These are phyloP conservation scores for Gymnopilus dilepis DNA, from an alignment of 768 basidiomycete genomes.

Conservation along the genomic window DNA sequence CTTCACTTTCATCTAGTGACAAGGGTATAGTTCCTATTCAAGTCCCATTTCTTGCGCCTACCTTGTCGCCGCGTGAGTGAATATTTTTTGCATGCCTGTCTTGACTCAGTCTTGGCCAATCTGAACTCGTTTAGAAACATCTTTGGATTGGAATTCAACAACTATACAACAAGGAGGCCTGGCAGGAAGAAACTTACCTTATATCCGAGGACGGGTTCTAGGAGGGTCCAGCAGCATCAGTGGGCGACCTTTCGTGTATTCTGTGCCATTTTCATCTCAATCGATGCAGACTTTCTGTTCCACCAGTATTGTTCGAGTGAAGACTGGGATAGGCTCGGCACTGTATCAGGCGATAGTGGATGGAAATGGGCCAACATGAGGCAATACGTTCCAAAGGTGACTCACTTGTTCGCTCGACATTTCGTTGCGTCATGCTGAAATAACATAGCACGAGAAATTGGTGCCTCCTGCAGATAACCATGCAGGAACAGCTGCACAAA, in stretches of 20 bases:
- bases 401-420: constrained; percentile 17
- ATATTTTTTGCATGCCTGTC: not conserved
- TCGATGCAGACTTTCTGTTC: constrained; percentile 35
- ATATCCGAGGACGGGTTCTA: constrained; percentile 37
- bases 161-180: constrained; percentile 34
- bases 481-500: not conserved
- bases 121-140: constrained; percentile 19
- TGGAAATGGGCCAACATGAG: constrained; percentile 42
- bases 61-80: constrained; percentile 24
- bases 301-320: constrained; percentile 39
- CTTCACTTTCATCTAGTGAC: constrained; percentile 16
- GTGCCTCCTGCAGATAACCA: not conserved
- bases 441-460: not conserved
- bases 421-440: not conserved
- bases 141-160: constrained; percentile 41
- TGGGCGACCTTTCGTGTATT: constrained; percentile 9
- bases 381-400: constrained; percentile 36
- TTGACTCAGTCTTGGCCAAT: too few relatives aligned
- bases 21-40: constrained; percentile 22
- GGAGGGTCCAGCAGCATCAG: constrained; percentile 39
- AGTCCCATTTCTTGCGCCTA: constrained; percentile 25
- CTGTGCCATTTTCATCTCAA: not conserved
- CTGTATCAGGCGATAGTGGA: constrained; percentile 36
- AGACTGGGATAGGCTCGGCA: constrained; percentile 40
- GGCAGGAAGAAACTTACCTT: constrained; percentile 33